These are phyloP conservation scores for Nakazawaea anatomiae DNA, from an alignment of 805 yeast genomes.

Conservation along the genomic window DNA sequence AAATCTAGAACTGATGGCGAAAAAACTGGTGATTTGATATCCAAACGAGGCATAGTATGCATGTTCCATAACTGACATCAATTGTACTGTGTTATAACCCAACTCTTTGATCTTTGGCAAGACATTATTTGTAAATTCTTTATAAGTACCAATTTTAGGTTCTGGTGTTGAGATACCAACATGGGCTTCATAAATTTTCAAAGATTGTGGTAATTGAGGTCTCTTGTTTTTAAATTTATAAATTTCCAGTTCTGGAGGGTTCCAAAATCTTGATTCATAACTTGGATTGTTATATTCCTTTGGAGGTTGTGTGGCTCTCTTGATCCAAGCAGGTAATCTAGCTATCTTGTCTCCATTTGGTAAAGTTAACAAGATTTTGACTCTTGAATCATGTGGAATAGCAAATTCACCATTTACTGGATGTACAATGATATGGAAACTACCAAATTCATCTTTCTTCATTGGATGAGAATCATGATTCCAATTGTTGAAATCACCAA, in stretches of 20 bases:
- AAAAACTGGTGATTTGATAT: slow-evolving; percentile 91
- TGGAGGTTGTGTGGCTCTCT: slow-evolving; percentile 73
- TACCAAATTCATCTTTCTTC: slow-evolving; percentile 61
- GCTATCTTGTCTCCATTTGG: slow-evolving; percentile 69
- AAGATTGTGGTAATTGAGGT: slow-evolving; percentile 49
- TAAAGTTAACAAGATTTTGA: slow-evolving; percentile 61
- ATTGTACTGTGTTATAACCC: slow-evolving; percentile 89
- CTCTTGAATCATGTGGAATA: slow-evolving; percentile 75
- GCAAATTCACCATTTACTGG: slow-evolving; percentile 50
- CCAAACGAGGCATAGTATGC: slow-evolving; percentile 98
- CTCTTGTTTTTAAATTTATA: slow-evolving; percentile 61
- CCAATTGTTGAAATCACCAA: slow-evolving; percentile 94
- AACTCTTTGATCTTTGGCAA: slow-evolving; percentile 80
- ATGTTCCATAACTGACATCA: slow-evolving; percentile 98
- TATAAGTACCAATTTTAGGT: slow-evolving; percentile 77
- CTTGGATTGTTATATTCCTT: slow-evolving; percentile 38
- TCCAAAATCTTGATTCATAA: slow-evolving; percentile 93
- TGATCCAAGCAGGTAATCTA: slow-evolving; percentile 86
- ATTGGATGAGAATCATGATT: slow-evolving; percentile 48
- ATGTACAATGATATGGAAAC: slow-evolving; percentile 58
- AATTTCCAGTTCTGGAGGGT: slow-evolving; percentile 42
- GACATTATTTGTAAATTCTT: slow-evolving; percentile 73
- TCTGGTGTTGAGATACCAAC: slow-evolving; percentile 92
- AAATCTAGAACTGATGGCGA: slow-evolving; percentile 82
- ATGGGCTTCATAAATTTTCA: slow-evolving; percentile 91